A percentile compares a stretch with the other conserved stretches of the same genome.
Evolutionary conservation across 495 filamentous ascomycete species (phyloP).

Genomic region (Pseudomonodictys pantanalensis): DNA sequence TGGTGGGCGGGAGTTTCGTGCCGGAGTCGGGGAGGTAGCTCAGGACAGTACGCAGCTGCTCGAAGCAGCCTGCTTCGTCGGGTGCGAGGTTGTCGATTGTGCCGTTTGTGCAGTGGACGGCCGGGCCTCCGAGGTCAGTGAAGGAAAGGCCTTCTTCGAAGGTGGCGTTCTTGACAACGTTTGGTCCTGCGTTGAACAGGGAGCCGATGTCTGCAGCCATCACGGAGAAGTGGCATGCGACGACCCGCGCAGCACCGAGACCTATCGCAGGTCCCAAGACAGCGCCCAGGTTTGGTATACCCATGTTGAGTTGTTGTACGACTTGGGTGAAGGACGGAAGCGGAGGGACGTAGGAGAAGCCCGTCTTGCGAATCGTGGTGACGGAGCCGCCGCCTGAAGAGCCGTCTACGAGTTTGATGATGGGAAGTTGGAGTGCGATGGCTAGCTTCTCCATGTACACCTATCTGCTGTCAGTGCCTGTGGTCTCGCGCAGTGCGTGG

Average conservation of each 20-base stretch:
- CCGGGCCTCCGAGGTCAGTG: slow-evolving; percentile 54
- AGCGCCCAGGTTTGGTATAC: slow-evolving; percentile 61
- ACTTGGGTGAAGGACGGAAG: slow-evolving; percentile 51
- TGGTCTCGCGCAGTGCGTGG: neutral
- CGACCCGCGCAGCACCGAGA: slow-evolving; percentile 59
- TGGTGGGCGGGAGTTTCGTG: slow-evolving; percentile 50
- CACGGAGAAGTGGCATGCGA: slow-evolving; percentile 62
- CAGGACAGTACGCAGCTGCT: slow-evolving; percentile 56
- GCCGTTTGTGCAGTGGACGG: slow-evolving; percentile 62
- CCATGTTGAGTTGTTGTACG: slow-evolving; percentile 57
- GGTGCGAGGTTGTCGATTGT: slow-evolving; percentile 63
- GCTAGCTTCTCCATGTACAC: slow-evolving; percentile 55
- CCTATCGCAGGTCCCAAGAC: slow-evolving; percentile 63
- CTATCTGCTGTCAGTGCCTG: slow-evolving; percentile 4
- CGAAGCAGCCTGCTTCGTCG: slow-evolving; percentile 58
- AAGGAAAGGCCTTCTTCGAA: slow-evolving; percentile 60
- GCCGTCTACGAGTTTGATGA: slow-evolving; percentile 63
- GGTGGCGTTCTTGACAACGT: slow-evolving; percentile 57
- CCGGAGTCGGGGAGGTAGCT: slow-evolving; percentile 57
- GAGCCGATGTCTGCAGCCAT: slow-evolving; percentile 62
- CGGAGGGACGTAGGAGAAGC: slow-evolving; percentile 58
- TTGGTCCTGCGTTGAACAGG: slow-evolving; percentile 62
- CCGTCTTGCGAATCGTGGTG: slow-evolving; percentile 53
- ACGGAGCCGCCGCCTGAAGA: slow-evolving; percentile 61
- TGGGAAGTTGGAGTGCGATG: slow-evolving; percentile 46